Evolutionary conservation across 129 eudicot genomes (phyloP).

Genomic region (Pseudognaphalium luteoalbum): DNA sequence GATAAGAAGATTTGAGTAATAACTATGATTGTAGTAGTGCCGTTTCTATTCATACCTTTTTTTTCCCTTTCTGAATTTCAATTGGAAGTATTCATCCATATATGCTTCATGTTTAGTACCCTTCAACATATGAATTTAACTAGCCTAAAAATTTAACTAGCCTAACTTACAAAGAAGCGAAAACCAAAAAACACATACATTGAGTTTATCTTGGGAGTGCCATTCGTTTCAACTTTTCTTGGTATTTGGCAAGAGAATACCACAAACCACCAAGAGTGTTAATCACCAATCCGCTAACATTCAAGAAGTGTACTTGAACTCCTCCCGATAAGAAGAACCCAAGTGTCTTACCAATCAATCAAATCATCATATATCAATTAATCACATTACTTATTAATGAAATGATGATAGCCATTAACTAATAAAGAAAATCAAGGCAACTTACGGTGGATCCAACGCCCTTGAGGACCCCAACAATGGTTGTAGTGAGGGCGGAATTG

Average conservation of each 20-base stretch:
- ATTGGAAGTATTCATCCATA: conserved; percentile 8
- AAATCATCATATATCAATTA: conserved; percentile 7
- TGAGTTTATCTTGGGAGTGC: conserved; percentile 26
- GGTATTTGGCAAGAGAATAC: conserved; percentile 89
- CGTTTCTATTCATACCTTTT: not conserved
- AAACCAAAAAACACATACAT: not conserved
- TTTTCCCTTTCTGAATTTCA: too few relatives aligned
- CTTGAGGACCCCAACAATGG: conserved; percentile 98
- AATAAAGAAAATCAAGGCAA: not conserved
- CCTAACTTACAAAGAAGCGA: conserved; percentile 10
- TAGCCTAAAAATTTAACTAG: too few relatives aligned
- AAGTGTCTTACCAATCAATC: conserved; percentile 52
- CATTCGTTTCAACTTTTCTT: conserved; percentile 52
- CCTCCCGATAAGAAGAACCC: conserved; percentile 93
- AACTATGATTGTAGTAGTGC: not conserved
- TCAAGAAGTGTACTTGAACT: conserved; percentile 78
- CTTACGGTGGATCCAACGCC: conserved; percentile 98
- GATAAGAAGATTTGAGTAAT: not conserved
- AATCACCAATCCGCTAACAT: conserved; percentile 76
- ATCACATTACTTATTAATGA: not conserved
- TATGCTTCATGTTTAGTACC: conserved; percentile 9
- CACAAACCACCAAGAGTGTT: conserved; percentile 94
- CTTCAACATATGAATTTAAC: not conserved
- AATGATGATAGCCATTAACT: not conserved
- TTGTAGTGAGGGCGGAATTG: conserved; percentile 94